phyloP scores from a whole-genome alignment of 495 filamentous ascomycete species.

The Recurvomyces mirabilis region DNA sequence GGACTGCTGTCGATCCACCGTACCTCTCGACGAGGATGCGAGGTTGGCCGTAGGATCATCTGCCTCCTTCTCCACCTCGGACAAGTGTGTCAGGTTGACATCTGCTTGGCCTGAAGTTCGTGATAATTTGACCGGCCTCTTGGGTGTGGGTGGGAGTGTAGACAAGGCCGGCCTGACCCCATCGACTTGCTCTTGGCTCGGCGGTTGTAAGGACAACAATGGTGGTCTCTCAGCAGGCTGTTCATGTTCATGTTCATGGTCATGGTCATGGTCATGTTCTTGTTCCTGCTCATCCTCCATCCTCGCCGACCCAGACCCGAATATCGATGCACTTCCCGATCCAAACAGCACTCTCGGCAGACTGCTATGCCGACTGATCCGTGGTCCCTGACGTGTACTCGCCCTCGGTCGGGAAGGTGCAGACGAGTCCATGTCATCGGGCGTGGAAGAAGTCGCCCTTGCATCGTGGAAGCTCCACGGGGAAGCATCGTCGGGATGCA shows the following conservation, averaged over 20 bases:
- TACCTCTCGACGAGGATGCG: conserved; percentile 1
- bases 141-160: background rate
- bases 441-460: background rate
- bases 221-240: background rate
- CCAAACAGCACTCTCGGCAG: conserved; percentile 9
- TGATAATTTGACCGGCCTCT: no score
- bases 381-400: background rate
- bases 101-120: conserved; percentile 5
- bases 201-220: background rate
- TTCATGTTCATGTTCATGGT: background rate
- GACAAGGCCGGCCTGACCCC: conserved; percentile 2
- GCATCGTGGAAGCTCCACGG: conserved; percentile 12
- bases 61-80: conserved; percentile 33
- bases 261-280: background rate
- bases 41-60: conserved; percentile 32
- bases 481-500: conserved; percentile 4
- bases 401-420: no score
- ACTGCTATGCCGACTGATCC: conserved; percentile 7
- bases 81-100: conserved; percentile 11
- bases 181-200: conserved; percentile 7
- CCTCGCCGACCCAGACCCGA: conserved; percentile 1
- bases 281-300: background rate
- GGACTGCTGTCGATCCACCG: conserved; percentile 18
- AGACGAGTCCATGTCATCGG: no score
- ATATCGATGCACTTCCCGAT: conserved; percentile 6